These are phyloP conservation scores for Olyra latifolia DNA, from an alignment of 176 grass and related monocot genomes.

Conservation along the genomic window DNA sequence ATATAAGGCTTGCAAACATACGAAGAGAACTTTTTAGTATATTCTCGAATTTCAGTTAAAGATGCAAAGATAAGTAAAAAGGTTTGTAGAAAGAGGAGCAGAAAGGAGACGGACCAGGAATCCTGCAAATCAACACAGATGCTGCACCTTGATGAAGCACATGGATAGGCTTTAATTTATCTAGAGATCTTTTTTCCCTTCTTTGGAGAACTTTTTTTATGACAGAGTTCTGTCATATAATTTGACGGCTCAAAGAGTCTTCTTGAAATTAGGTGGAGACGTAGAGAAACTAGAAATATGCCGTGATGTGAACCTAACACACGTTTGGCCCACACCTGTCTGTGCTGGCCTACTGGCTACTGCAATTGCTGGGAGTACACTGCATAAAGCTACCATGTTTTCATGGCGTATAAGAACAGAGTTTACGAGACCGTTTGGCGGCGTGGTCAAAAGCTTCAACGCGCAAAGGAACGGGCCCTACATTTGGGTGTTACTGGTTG, in stretches of 20 bases:
- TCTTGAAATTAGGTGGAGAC: not conserved
- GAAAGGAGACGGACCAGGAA: not conserved
- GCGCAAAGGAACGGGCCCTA: too few relatives aligned
- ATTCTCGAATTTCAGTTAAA: not conserved
- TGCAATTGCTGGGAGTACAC: not conserved
- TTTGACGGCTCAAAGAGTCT: not conserved
- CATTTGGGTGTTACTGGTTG: conserved; percentile 44
- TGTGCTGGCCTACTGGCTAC: not conserved
- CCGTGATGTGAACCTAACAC: not conserved
- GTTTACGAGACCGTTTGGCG: too few relatives aligned
- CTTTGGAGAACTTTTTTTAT: not conserved
- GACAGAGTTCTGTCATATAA: not conserved
- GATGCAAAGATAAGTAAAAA: not conserved
- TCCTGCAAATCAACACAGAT: not conserved
- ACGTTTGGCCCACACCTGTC: not conserved
- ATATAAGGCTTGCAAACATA: not conserved
- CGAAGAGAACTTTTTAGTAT: not conserved
- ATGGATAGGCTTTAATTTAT: not conserved
- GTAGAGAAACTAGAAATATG: conserved; percentile 3
- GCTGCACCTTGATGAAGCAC: not conserved
- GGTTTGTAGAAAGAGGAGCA: not conserved
- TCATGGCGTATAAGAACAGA: not conserved
- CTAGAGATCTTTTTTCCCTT: not conserved
- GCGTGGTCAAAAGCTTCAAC: too few relatives aligned
- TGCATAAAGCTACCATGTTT: not conserved